phyloP scores from a whole-genome alignment of 495 filamentous ascomycete genomes.

The Viridothelium virens region DNA sequence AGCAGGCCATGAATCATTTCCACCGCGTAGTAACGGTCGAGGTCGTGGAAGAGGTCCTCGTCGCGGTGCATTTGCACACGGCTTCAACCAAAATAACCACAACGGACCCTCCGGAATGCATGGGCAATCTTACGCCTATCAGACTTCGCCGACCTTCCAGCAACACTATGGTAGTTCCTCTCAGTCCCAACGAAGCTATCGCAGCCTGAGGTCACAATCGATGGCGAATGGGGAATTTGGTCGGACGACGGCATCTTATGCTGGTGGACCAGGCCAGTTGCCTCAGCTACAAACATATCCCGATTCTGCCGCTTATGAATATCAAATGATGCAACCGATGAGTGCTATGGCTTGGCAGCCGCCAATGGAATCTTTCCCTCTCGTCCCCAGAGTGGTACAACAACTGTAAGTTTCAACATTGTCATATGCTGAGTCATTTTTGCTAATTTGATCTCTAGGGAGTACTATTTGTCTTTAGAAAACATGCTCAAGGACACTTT shows the following conservation, averaged over 20 bases:
- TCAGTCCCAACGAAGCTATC: conserved; percentile 24
- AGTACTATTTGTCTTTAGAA: conserved; percentile 95
- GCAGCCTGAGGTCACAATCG: conserved; percentile 30
- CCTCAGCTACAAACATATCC: conserved; percentile 28
- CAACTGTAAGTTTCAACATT: conserved; percentile 52
- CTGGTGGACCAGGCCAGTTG: conserved; percentile 21
- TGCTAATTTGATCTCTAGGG: conserved; percentile 33
- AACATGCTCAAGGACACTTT: conserved; percentile 93
- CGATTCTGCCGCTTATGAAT: conserved; percentile 3
- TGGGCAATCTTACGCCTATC: neutral
- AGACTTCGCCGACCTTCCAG: neutral
- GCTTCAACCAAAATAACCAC: neutral
- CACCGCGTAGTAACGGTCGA: conserved; percentile 9
- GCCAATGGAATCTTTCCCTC: conserved; percentile 49
- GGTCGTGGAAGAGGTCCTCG: conserved; percentile 5
- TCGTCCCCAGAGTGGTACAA: conserved; percentile 52
- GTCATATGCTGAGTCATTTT: neutral
- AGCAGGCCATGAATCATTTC: neutral
- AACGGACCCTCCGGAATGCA: neutral
- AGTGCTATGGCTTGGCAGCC: conserved; percentile 55
- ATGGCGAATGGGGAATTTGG: conserved; percentile 31
- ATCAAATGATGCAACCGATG: conserved; percentile 46
- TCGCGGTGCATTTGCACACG: conserved; percentile 5
- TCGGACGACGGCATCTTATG: conserved; percentile 22
- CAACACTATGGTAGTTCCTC: conserved; percentile 35